These are phyloP conservation scores for Claviceps paspali DNA, from an alignment of 2,329 filamentous ascomycete species.

Conservation along the genomic window DNA sequence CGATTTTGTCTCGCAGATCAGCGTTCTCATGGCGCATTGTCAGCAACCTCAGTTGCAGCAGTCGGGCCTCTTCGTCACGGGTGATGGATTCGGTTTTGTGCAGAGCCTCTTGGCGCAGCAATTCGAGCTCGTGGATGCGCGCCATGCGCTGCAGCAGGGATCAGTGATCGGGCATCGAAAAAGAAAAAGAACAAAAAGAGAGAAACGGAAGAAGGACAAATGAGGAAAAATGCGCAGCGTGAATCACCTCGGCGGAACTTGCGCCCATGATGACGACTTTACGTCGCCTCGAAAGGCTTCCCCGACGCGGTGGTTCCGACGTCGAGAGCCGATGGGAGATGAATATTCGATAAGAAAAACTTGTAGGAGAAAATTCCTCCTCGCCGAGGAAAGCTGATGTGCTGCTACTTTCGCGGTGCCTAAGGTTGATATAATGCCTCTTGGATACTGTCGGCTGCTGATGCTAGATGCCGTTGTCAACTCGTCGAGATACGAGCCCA, in stretches of 20 bases:
- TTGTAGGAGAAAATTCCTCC: too few species aligned
- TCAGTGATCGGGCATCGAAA: slow-evolving; percentile 6
- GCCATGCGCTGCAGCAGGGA: slow-evolving; percentile 23
- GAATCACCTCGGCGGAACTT: slow-evolving; percentile 14
- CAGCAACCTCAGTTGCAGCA: slow-evolving; percentile 52
- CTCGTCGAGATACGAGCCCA: too few species aligned
- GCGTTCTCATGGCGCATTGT: slow-evolving; percentile 64
- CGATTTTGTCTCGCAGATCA: slow-evolving; percentile 47
- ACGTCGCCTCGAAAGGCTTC: background rate
- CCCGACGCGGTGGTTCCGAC: background rate
- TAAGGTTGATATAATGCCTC: background rate
- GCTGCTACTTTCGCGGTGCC: too few species aligned
- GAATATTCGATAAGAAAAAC: too few species aligned
- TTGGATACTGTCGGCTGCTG: background rate
- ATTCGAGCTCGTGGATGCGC: slow-evolving; percentile 44
- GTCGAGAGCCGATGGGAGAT: background rate
- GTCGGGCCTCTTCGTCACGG: slow-evolving; percentile 61
- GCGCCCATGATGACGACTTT: slow-evolving; percentile 12
- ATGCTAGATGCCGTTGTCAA: background rate
- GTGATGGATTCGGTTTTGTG: slow-evolving; percentile 52
- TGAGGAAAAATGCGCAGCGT: background rate
- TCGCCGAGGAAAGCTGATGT: background rate
- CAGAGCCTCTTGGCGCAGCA: slow-evolving; percentile 50
- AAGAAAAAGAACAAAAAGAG: background rate
- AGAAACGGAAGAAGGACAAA: background rate